Evolutionary conservation across 2,329 filamentous ascomycete genomes (phyloP).

Genomic region (Huntiella bhutanensis): DNA sequence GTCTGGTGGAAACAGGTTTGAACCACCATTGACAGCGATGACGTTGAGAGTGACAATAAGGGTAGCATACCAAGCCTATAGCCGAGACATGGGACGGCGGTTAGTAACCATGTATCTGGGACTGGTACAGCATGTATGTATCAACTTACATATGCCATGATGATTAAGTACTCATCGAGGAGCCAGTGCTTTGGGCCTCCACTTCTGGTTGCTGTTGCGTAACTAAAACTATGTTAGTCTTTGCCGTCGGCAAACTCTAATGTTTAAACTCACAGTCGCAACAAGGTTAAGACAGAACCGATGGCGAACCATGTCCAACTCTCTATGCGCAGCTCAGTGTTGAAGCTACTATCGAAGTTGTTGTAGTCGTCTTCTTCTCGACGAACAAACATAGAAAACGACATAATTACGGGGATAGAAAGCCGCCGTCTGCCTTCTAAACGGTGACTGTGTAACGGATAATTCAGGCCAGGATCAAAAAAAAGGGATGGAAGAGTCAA

Average conservation of each 20-base stretch:
- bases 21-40: conserved; percentile 8
- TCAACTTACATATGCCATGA: conserved; percentile 9
- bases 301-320: conserved; percentile 10
- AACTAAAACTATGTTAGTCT: neutral
- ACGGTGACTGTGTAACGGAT: no score
- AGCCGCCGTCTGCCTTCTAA: no score
- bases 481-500: no score
- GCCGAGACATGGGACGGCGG: neutral
- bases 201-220: conserved; percentile 8
- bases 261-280: conserved; percentile 7
- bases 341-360: conserved; percentile 9
- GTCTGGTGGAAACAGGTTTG: conserved; percentile 9
- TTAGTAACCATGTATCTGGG: neutral
- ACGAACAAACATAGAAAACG: neutral
- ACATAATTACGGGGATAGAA: neutral
- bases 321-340: conserved; percentile 5
- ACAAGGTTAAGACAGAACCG: conserved; percentile 5
- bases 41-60: conserved; percentile 15
- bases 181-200: conserved; percentile 10
- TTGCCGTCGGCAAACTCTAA: neutral
- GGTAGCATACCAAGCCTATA: conserved; percentile 23
- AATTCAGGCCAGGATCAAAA: no score
- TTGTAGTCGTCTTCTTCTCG: conserved; percentile 8
- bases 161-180: conserved; percentile 9
- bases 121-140: neutral